These are phyloP conservation scores for Blumeria hordei DNA, from an alignment of 2,329 filamentous ascomycete species.

Conservation along the genomic window DNA sequence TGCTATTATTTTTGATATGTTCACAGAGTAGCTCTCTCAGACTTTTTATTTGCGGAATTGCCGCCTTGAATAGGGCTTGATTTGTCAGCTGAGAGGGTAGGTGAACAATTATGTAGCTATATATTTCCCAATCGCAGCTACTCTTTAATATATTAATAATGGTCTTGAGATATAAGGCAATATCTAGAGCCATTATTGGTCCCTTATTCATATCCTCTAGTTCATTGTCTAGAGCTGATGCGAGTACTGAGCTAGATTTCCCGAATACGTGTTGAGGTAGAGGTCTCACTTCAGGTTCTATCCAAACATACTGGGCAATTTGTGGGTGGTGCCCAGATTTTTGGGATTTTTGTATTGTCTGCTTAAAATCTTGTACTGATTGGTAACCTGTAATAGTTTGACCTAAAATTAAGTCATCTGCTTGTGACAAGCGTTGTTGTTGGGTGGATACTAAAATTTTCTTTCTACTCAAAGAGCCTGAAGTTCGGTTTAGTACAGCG, in stretches of 20 bases:
- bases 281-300: slow-evolving; percentile 29
- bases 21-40: slow-evolving; percentile 59
- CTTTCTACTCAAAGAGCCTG: slow-evolving; percentile 23
- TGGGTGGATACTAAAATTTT: slow-evolving; percentile 19
- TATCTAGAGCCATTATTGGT: slow-evolving; percentile 7
- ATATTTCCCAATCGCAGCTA: slow-evolving; percentile 71
- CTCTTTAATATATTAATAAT: slow-evolving; percentile 50
- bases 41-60: slow-evolving; percentile 50
- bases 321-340: slow-evolving; percentile 11
- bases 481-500: slow-evolving; percentile 40
- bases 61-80: slow-evolving; percentile 56
- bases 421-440: slow-evolving; percentile 15
- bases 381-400: slow-evolving; percentile 15
- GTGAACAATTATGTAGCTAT: slow-evolving; percentile 72
- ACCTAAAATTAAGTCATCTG: slow-evolving; percentile 15
- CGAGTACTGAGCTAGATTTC: slow-evolving; percentile 14
- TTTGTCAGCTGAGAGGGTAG: slow-evolving; percentile 75
- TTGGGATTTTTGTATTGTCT: slow-evolving; percentile 13
- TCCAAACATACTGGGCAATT: slow-evolving; percentile 30
- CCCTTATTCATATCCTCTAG: neutral
- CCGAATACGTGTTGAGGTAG: slow-evolving; percentile 22
- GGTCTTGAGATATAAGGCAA: slow-evolving; percentile 43
- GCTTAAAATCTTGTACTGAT: slow-evolving; percentile 15
- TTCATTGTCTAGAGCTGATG: slow-evolving; percentile 8
- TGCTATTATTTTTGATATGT: slow-evolving; percentile 51